These are phyloP conservation scores for Fraxinus nigra DNA, from an alignment of 305 asterid genomes.

Conservation along the genomic window DNA sequence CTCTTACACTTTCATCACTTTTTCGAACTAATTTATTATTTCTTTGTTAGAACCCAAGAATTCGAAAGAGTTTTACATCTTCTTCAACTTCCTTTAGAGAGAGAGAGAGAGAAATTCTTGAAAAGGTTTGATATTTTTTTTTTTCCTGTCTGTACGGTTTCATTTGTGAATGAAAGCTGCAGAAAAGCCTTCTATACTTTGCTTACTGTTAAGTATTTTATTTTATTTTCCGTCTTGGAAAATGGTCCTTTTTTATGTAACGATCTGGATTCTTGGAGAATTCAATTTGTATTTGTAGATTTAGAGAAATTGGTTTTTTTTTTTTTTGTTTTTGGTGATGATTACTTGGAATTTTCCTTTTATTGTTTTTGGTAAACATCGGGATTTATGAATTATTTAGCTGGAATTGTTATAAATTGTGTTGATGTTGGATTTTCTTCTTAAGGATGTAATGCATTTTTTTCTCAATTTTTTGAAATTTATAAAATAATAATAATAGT, in stretches of 20 bases:
- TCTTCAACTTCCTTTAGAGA: not conserved
- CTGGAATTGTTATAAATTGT: not conserved
- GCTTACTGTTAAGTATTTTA: not conserved
- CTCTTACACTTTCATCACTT: slow-evolving; percentile 10
- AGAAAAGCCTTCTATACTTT: not conserved
- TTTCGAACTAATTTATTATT: not conserved
- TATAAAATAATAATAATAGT: not conserved
- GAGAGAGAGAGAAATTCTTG: not conserved
- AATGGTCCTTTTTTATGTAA: not conserved
- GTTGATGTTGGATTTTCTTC: not conserved
- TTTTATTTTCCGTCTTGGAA: not conserved
- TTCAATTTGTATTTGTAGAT: not conserved
- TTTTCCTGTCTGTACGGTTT: not conserved
- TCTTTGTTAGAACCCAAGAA: not conserved
- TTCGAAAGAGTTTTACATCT: not conserved
- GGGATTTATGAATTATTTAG: not conserved
- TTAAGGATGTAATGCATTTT: not conserved
- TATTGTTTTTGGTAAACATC: not conserved
- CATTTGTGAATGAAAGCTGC: not conserved
- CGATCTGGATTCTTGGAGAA: not conserved
- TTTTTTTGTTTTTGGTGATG: not conserved
- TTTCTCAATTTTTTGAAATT: not conserved
- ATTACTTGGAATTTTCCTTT: not conserved
- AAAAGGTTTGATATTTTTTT: not conserved
- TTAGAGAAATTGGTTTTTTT: not conserved